Conservation (phyloP, 2,329 filamentous ascomycete species). For the Verticillium alfalfae region DNA sequence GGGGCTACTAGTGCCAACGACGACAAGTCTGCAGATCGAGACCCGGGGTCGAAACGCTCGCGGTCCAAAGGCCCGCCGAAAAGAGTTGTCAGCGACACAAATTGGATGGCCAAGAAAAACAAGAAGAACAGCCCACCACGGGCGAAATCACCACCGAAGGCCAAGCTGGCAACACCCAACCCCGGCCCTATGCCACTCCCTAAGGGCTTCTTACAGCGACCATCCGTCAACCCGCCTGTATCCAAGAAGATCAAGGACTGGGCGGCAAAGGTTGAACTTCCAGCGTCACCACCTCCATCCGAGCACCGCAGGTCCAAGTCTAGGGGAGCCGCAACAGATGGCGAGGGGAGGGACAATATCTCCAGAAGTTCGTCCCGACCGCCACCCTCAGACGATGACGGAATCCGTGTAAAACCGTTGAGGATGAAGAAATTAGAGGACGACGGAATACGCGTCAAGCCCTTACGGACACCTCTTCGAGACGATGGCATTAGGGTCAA, state of each 20-base stretch:
- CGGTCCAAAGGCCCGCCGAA: slow-evolving; percentile 60
- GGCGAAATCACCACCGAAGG: slow-evolving; percentile 28
- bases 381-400: slow-evolving; percentile 18
- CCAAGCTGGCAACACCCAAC: slow-evolving; percentile 19
- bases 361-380: slow-evolving; percentile 4
- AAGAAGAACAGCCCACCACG: slow-evolving; percentile 39
- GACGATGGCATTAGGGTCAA: slow-evolving; percentile 12
- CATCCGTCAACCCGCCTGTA: slow-evolving; percentile 48
- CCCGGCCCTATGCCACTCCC: slow-evolving; percentile 40
- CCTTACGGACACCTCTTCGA: slow-evolving; percentile 9
- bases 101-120: slow-evolving; percentile 67
- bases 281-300: slow-evolving; percentile 30
- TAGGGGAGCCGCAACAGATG: slow-evolving; percentile 17
- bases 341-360: slow-evolving; percentile 3
- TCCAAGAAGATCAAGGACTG: slow-evolving; percentile 58
- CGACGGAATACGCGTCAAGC: slow-evolving; percentile 26
- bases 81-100: slow-evolving; percentile 85
- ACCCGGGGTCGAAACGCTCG: slow-evolving; percentile 17
- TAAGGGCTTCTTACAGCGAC: slow-evolving; percentile 50
- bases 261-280: slow-evolving; percentile 50
- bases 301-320: slow-evolving; percentile 31
- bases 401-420: slow-evolving; percentile 27
- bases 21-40: slow-evolving; percentile 12
- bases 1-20: slow-evolving; percentile 24
- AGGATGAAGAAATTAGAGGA: slow-evolving; percentile 21